These are phyloP conservation scores for Cercospora sp. DNA, from an alignment of 2,329 filamentous ascomycete genomes.

Conservation along the genomic window DNA sequence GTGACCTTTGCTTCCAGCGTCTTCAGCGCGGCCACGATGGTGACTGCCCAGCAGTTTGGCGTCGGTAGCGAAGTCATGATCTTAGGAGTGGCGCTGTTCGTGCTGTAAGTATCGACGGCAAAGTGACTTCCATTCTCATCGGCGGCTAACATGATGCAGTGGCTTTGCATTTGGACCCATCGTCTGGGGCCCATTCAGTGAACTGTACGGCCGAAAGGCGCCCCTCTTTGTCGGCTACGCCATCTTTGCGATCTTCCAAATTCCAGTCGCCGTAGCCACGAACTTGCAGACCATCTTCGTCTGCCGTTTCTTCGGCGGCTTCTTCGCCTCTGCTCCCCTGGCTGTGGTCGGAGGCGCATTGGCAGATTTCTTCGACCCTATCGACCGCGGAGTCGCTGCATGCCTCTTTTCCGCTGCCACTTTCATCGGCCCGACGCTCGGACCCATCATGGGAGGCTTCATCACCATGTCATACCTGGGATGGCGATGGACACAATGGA, in stretches of 20 bases:
- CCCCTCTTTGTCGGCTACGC: constrained; percentile 39
- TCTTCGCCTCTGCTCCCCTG: constrained; percentile 54
- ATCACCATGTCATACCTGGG: constrained; percentile 31
- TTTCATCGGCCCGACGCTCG: constrained; percentile 32
- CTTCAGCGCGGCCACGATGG: constrained; percentile 23
- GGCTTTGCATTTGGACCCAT: constrained; percentile 28
- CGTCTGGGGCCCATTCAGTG: constrained; percentile 42
- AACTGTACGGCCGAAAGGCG: constrained; percentile 55
- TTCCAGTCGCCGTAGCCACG: constrained; percentile 55
- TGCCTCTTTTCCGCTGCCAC: constrained; percentile 30
- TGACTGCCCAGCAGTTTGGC: constrained; percentile 27
- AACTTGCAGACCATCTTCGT: constrained; percentile 58
- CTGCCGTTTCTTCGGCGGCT: constrained; percentile 55
- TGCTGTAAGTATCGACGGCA: constrained; percentile 22
- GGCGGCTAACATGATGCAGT: neutral
- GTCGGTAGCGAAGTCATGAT: constrained; percentile 32
- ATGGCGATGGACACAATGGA: constrained; percentile 37
- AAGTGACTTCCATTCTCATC: neutral
- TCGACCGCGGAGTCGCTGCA: constrained; percentile 33
- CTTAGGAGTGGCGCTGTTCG: constrained; percentile 29
- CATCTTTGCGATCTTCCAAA: constrained; percentile 56
- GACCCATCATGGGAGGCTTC: constrained; percentile 34
- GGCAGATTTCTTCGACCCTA: constrained; percentile 31
- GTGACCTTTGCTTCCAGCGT: constrained; percentile 57
- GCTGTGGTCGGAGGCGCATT: constrained; percentile 47